Evolutionary conservation across 129 eudicot genomes (phyloP).

Genomic region (Pittosporum tobira): DNA sequence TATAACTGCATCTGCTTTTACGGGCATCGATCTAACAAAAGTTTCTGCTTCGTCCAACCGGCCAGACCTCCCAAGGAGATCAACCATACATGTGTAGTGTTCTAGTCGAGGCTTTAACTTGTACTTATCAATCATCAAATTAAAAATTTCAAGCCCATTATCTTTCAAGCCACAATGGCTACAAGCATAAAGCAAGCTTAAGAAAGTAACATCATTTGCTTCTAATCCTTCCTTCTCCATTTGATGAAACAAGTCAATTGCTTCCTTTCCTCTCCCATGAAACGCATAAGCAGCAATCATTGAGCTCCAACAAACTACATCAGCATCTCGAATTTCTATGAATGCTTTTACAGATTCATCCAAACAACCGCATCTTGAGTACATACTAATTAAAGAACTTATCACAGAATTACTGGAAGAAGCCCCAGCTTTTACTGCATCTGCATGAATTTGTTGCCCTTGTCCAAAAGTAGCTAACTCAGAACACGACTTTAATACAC

Average conservation of each 20-base stretch:
- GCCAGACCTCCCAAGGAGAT: constrained; percentile 78
- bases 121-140: constrained; percentile 52
- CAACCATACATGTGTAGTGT: constrained; percentile 80
- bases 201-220: constrained; percentile 63
- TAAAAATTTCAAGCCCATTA: constrained; percentile 48
- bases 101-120: constrained; percentile 45
- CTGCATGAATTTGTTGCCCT: constrained; percentile 90
- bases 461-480: constrained; percentile 89
- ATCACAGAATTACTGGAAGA: constrained; percentile 38
- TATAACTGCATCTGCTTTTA: constrained; percentile 56
- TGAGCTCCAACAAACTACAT: constrained; percentile 61
- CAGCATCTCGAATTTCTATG: constrained; percentile 33
- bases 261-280: constrained; percentile 76
- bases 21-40: constrained; percentile 57
- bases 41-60: constrained; percentile 64
- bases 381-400: constrained; percentile 76
- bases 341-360: constrained; percentile 63
- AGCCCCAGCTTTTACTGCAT: constrained; percentile 57
- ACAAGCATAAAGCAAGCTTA: constrained; percentile 81
- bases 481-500: constrained; percentile 67
- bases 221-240: constrained; percentile 55
- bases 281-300: constrained; percentile 84
- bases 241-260: constrained; percentile 40
- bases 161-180: constrained; percentile 84
- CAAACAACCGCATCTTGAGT: constrained; percentile 77